Base-by-base conservation (phyloP, 345 rosid genomes). In the Gossypium herbaceum region DNA sequence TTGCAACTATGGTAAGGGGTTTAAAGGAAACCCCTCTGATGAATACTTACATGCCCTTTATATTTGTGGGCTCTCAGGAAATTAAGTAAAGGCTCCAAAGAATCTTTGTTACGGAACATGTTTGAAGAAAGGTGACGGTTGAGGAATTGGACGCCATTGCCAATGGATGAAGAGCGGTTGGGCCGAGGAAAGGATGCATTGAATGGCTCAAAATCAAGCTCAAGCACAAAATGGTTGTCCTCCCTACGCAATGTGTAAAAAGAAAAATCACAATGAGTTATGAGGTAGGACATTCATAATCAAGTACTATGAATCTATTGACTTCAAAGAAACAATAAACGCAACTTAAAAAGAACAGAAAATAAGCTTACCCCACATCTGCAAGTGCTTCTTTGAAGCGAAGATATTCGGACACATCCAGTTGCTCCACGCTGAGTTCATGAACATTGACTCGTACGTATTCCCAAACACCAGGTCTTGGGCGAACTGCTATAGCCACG, bases 401-500 rank as follows among this genome's bases (percentile, higher is more conserved):
- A 75, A 96, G 99, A 78, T 93, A 96, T 79, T 93, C 97, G 25
- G 99, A 80, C 74, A 89, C 92, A 71, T 71, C 79, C 65, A 96
- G 75, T 34, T 96, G 91, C 66, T 96, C 99, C 77, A 96, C 99
- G 56, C 87, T 88, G 71, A 96, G 92, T 77, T 96, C 90, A 51
- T 78, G 54, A 61, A 93, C 91, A 81, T 93, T 91, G 55, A 95
- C 98, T 65, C 99, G 97, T 58, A 93, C 90, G 72, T 81, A 95
- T 83, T 95, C 99, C 99, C 99, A 95, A 73, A 95, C 97, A 74
- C 99, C 99, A 55, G 94, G 99, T 77, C 98, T 88, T 55, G 99
- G 99, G 58, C 99, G 94, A 81, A 95, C 81, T 3, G 99, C 94
- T 68, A 95, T 80, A 9, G 94, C 97, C 79, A 95, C 97, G 76